phyloP scores from a whole-genome alignment of 768 basidiomycete genomes.

The Pleurotus sapidus region DNA sequence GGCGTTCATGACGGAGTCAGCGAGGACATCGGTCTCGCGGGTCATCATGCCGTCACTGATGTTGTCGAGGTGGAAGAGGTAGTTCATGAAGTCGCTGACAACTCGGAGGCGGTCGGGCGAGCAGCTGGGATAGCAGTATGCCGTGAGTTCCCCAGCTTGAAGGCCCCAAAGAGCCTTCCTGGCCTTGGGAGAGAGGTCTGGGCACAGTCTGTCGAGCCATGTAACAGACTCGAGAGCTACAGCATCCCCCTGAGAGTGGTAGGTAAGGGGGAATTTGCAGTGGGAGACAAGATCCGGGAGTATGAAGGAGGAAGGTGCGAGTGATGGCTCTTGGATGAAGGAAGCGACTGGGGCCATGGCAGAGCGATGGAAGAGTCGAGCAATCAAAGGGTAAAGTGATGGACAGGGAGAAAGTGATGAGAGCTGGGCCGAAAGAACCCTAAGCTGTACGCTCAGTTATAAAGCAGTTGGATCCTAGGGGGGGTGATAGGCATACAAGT shows the following conservation, averaged over 20 bases:
- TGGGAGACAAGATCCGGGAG: conserved; percentile 55
- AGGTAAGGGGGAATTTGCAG: conserved; percentile 43
- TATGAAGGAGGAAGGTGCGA: conserved; percentile 34
- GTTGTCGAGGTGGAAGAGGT: conserved; percentile 63
- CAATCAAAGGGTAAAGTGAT: neutral
- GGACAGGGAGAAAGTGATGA: neutral
- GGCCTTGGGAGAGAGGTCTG: conserved; percentile 40
- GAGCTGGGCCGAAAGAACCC: neutral
- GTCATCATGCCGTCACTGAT: conserved; percentile 79
- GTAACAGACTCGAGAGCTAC: conserved; percentile 43
- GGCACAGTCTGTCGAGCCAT: conserved; percentile 49
- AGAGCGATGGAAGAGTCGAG: neutral
- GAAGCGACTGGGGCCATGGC: neutral
- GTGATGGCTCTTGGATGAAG: neutral
- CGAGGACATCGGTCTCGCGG: conserved; percentile 52
- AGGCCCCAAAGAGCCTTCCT: conserved; percentile 51
- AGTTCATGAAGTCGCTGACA: conserved; percentile 68
- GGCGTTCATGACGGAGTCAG: conserved; percentile 70
- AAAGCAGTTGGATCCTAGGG: neutral
- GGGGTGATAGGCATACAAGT: neutral
- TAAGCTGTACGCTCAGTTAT: neutral
- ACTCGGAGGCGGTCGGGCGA: conserved; percentile 58
- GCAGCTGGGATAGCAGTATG: conserved; percentile 58
- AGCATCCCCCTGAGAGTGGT: conserved; percentile 42
- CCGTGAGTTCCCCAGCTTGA: conserved; percentile 65